Evolutionary conservation across 306 rosid species (phyloP).

Genomic region (Luffa aegyptiaca): DNA sequence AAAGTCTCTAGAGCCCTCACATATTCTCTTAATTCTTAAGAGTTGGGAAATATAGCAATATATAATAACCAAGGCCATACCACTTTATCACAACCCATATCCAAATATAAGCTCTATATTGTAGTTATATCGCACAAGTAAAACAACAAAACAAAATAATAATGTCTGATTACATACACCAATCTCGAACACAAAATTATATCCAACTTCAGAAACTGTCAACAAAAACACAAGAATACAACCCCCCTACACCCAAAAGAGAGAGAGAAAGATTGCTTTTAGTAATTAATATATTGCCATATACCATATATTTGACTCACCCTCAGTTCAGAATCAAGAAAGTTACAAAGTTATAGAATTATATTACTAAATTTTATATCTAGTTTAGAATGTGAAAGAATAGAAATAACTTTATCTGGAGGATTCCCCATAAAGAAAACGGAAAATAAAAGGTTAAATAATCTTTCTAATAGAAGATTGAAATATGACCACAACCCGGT

Average conservation of each 20-base stretch:
- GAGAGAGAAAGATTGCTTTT: not conserved
- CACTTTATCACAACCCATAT: not conserved
- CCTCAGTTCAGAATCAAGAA: not conserved
- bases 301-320: not conserved
- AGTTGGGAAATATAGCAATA: not conserved
- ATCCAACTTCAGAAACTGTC: not conserved
- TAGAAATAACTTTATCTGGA: not conserved
- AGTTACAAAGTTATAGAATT: not conserved
- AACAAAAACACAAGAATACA: too few relatives aligned
- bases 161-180: not conserved
- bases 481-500: not conserved
- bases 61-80: not conserved
- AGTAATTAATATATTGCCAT: not conserved
- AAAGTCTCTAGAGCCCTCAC: conserved; percentile 1
- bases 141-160: not conserved
- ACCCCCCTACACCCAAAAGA: too few relatives aligned
- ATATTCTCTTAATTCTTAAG: not conserved
- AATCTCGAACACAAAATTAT: not conserved
- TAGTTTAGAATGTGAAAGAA: not conserved
- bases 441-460: not conserved
- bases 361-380: not conserved
- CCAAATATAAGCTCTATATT: not conserved
- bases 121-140: not conserved
- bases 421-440: not conserved
- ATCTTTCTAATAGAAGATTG: not conserved